Evolutionary conservation across 192 early-diverging fungal genomes (phyloP).

Genomic region (Haplosporangium gracile): DNA sequence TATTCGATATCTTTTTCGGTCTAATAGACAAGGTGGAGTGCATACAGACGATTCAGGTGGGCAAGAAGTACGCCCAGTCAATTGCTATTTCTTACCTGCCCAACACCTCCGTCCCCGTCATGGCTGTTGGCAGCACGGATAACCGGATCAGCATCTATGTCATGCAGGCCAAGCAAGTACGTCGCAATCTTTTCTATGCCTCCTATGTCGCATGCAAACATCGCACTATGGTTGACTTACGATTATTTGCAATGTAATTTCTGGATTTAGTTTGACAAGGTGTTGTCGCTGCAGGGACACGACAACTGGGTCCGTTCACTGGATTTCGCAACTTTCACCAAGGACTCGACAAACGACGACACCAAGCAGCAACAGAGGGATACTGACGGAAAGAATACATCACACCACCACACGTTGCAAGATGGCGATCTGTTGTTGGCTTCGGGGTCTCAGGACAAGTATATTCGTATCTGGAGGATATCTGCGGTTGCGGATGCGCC

Average conservation of each 20-base stretch:
- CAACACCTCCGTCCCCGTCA: constrained; percentile 68
- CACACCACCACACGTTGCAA: constrained; percentile 67
- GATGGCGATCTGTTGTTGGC: constrained; percentile 89
- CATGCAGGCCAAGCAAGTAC: constrained; percentile 52
- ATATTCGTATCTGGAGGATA: constrained; percentile 93
- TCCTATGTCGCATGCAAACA: constrained; percentile 1
- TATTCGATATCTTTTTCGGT: background rate
- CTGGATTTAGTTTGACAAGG: constrained; percentile 68
- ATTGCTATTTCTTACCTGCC: constrained; percentile 80
- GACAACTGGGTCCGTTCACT: constrained; percentile 93
- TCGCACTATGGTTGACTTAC: background rate
- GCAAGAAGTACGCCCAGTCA: constrained; percentile 75
- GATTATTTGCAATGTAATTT: background rate
- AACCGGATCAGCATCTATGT: constrained; percentile 79
- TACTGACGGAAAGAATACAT: background rate
- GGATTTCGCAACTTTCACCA: constrained; percentile 76
- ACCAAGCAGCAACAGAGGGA: background rate
- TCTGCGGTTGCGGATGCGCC: constrained; percentile 41
- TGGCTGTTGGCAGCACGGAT: constrained; percentile 91
- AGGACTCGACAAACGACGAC: constrained; percentile 18
- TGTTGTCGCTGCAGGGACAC: constrained; percentile 85
- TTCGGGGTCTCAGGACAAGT: constrained; percentile 91
- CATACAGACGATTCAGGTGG: constrained; percentile 78
- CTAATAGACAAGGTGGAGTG: constrained; percentile 62
- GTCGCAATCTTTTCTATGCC: background rate